Evolutionary conservation across 1,284 basidiomycete genomes (phyloP).

Genomic region (Melampsora americana): DNA sequence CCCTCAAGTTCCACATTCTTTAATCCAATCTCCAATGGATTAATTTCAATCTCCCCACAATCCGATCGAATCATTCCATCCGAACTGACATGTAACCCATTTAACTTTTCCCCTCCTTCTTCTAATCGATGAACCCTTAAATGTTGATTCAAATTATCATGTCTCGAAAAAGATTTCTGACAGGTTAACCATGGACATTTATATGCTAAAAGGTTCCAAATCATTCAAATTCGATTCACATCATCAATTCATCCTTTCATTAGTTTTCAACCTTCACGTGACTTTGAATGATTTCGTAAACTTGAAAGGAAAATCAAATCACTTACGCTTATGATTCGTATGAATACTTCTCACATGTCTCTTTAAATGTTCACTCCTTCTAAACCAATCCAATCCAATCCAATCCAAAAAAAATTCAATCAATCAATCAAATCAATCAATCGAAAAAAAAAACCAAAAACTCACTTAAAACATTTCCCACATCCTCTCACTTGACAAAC

Average conservation of each 20-base stretch:
- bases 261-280: too few relatives aligned
- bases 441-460: neutral
- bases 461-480: slow-evolving; percentile 43
- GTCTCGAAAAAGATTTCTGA: slow-evolving; percentile 38
- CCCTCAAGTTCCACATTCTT: slow-evolving; percentile 20
- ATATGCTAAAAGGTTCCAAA: slow-evolving; percentile 25
- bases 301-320: too few relatives aligned
- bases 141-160: slow-evolving; percentile 48
- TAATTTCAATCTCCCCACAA: slow-evolving; percentile 26
- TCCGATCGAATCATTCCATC: slow-evolving; percentile 37
- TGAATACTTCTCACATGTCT: slow-evolving; percentile 73
- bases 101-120: slow-evolving; percentile 27
- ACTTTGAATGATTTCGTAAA: too few relatives aligned
- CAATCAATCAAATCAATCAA: too few relatives aligned
- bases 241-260: too few relatives aligned
- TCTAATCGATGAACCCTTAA: slow-evolving; percentile 40
- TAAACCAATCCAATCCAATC: neutral
- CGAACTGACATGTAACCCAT: slow-evolving; percentile 34
- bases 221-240: too few relatives aligned
- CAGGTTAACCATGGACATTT: slow-evolving; percentile 43
- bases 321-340: slow-evolving; percentile 72
- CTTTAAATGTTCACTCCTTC: slow-evolving; percentile 70
- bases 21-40: slow-evolving; percentile 22
- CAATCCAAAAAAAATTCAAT: too few relatives aligned
- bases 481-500: slow-evolving; percentile 46